Base-by-base conservation (phyloP, 139 green algal genomes). In the Zygnema circumcarinatum region DNA sequence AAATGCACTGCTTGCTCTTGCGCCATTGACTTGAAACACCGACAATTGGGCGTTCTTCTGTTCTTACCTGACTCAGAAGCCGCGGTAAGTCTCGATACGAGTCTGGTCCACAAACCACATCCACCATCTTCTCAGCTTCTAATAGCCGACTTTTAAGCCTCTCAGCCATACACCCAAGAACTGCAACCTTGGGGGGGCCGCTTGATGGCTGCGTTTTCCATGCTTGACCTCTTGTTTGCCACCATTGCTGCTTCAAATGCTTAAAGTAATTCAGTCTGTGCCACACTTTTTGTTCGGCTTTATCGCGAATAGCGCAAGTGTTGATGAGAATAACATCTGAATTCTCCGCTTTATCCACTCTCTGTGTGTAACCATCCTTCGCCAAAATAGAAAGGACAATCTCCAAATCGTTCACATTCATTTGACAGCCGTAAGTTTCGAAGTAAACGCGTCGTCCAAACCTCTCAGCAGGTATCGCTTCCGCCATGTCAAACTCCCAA, bases 101-200 rank as follows among this genome's bases (percentile, higher is more conserved):
- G 83, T 98, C 96, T 1, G 96, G 95, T 2, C 96, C 95, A 25
- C 93, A 96, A 74, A 98, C 95, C 32, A 98, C 31, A 82, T 98
- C 95, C n/a, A 96, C 96, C 33, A 97, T 80, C 56, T 88, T 90
- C 31, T 90, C 85, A 22, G 41, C 67, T 52, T 92, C 87, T 1
- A 94, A 56, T 32, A 93, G 83, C 79, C 92, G 82, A 3, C 91
- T 38, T 90, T 98, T 97, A 11, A 98, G 87, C 11, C 96, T 90
- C 88, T 98, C 95, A n/a, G 95, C 96, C 96, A 98, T 98, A 90
- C 96, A 98, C 32, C 96, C 96, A 52, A 98, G 91, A 39, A 98
- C 95, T 36, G 94, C 96, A 11, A 98, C 93, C 38, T 41, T 80
- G 2, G 47, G 84, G 0, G 84, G 74, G 21, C 42, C 29, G 2